Evolutionary conservation across 768 basidiomycete genomes (phyloP), one percentile per base, ranked within the genome.

Genomic region (Mycena albidolilacea): DNA sequence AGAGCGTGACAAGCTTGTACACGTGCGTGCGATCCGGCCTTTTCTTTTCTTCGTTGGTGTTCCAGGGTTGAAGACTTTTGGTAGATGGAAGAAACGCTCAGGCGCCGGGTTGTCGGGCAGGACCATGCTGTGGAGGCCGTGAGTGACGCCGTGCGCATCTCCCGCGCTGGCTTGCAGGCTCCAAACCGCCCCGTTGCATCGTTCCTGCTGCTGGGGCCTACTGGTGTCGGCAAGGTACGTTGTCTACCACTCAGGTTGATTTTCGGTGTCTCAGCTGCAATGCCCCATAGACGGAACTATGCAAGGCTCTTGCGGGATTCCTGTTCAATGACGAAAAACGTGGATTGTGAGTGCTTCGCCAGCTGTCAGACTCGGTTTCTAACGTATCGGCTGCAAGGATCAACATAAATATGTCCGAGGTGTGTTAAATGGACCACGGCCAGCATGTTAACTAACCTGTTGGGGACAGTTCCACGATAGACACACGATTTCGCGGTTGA

Each of bases 391-490:
- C 41, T 41, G 37, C 8, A 72, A 95, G 93, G 66, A 95, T 97
- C 74, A 94, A 92, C 71, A 95, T 97, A 79, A 97, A 98, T 76
- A 97, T 97, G 95, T 94, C 94, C n/a, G 95, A 98, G 84, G 85
- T 81, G 41, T 80, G 86, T 71, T 30, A 76, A 60, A 15, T n/a
- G 41, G 19, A 30, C 14, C 19, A 19, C 19, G 44, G 35, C 5
- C 48, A 23, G 11, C 10, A 17, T 30, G 46, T 23, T 17, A 43
- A 59, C 21, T 35, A 46, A 55, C 66, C 14, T 21, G 37, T 17
- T 74, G n/a, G 81, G 19, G 50, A 10, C n/a, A 95, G 89, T 98
- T 94, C 77, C 94, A 95, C 63, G 97, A 97, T 75, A 90, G 96
- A 66, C 95, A 98, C 78, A 96, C 95, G 0, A 92, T 98, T 64